Evolutionary conservation across 495 filamentous ascomycete species (phyloP), one percentile per base, ranked within the genome.

Genomic region (Friedmanniomyces endolithicus): DNA sequence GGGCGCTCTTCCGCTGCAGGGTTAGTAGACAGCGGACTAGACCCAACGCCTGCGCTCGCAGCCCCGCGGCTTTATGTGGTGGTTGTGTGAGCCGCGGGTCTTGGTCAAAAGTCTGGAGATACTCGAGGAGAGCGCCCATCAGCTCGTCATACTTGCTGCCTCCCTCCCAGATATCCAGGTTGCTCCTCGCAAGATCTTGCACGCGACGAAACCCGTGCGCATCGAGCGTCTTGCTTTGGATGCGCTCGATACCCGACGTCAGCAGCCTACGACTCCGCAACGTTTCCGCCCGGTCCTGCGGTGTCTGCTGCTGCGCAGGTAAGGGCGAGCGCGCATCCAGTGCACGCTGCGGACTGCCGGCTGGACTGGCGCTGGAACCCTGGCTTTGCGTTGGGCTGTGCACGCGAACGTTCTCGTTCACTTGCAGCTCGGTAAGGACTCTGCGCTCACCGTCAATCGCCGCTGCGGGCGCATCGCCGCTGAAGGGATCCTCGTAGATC

Each of bases 131-230:
- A 14, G 83, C 82, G 6, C 78, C 53, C 9, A 95, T 69, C 33
- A 95, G 74, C n/a, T 83, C 75, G 57, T 85, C 79, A 60, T 90
- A 94, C 59, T 77, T 74, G 50, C 70, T 67, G 45, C 69, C 68
- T 33, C 75, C 71, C 20, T 72, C 69, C 64, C 79, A 82, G 45
- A 84, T 75, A 41, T 77, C 71, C 55, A 79, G 79, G 56, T 82
- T 82, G 57, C 82, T 81, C 50, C 84, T 80, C 59, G 90, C 83
- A 55, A 95, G 76, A 24, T 80, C 77, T 66, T 94, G 90, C 11
- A 96, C 69, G 56, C 92, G 88, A 48, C 90, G 82, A 70, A 95
- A 94, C 50, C 86, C 88, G 59, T 88, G 85, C 6, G 88, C 85
- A 63, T 95, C 89, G 34, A 95, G 77, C 7, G 78, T 79, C 57